Evolutionary conservation across 2,329 filamentous ascomycete genomes (phyloP).

Genomic region (Anthostomella pinea): DNA sequence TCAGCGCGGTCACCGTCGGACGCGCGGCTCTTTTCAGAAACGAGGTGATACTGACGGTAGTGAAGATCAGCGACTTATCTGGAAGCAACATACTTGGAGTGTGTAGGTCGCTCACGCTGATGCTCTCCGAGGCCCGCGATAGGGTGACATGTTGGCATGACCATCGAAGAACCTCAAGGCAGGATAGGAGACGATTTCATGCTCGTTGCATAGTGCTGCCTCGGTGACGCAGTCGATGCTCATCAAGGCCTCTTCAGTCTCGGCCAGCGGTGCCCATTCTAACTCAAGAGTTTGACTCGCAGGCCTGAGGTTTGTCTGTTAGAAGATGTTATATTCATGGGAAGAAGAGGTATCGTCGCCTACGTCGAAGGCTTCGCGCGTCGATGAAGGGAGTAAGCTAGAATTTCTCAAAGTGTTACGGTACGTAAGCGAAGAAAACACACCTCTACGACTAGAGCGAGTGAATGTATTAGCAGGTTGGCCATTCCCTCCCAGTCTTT

Average conservation of each 20-base stretch:
- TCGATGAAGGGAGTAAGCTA: conserved; percentile 1
- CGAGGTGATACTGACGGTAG: conserved; percentile 28
- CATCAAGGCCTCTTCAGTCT: conserved; percentile 19
- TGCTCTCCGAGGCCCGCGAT: conserved; percentile 42
- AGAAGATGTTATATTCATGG: not conserved
- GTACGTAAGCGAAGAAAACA: not conserved
- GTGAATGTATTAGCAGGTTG: conserved; percentile 2
- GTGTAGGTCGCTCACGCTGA: conserved; percentile 26
- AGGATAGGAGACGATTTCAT: conserved; percentile 44
- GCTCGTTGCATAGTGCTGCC: conserved; percentile 38
- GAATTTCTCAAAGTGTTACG: not conserved
- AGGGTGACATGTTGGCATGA: conserved; percentile 34
- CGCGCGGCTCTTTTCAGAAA: conserved; percentile 29
- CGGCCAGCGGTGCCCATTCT: conserved; percentile 31
- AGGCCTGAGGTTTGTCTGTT: too few relatives aligned
- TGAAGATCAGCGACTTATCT: conserved; percentile 2
- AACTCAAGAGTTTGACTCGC: conserved; percentile 33
- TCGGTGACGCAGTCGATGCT: conserved; percentile 41
- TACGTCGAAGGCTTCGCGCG: conserved; percentile 26
- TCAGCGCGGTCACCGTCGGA: conserved; percentile 25
- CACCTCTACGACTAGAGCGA: conserved; percentile 27
- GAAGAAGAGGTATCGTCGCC: conserved; percentile 2
- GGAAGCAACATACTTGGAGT: conserved; percentile 4
- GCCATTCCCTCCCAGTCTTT: not conserved
- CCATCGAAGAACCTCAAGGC: conserved; percentile 42